Conservation (phyloP, 306 rosid species). For the Quercus mongolica region DNA sequence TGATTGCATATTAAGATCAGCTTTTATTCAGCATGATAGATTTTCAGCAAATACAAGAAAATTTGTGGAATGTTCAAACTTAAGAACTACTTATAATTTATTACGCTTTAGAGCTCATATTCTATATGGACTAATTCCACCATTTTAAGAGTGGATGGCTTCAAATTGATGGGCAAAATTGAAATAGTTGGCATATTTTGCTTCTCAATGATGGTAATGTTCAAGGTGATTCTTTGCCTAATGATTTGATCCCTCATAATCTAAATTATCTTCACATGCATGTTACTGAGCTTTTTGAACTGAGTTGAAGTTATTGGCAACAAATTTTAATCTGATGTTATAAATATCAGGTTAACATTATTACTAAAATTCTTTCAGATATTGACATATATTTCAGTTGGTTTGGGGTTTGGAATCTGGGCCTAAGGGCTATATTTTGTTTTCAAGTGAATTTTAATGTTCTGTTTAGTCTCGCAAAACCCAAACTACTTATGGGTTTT, state of each 20-base stretch:
- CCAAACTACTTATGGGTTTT: background rate
- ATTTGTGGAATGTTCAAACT: background rate
- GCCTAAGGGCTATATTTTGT: background rate
- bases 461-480: background rate
- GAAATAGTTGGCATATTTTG: background rate
- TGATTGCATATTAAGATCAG: too few species aligned
- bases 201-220: background rate
- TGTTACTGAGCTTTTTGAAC: background rate
- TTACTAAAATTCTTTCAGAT: background rate
- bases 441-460: background rate
- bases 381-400: background rate
- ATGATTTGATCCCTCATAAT: background rate
- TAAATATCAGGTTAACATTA: background rate
- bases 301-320: background rate
- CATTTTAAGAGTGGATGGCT: background rate
- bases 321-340: background rate
- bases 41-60: background rate
- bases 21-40: background rate
- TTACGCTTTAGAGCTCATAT: background rate
- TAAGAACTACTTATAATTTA: background rate
- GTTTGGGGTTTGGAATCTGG: background rate
- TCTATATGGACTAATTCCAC: background rate
- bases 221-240: background rate
- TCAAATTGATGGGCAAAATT: background rate
- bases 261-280: background rate